Evolutionary conservation across 177 flowering plant species (phyloP).

Genomic region (Vitis hybrid): DNA sequence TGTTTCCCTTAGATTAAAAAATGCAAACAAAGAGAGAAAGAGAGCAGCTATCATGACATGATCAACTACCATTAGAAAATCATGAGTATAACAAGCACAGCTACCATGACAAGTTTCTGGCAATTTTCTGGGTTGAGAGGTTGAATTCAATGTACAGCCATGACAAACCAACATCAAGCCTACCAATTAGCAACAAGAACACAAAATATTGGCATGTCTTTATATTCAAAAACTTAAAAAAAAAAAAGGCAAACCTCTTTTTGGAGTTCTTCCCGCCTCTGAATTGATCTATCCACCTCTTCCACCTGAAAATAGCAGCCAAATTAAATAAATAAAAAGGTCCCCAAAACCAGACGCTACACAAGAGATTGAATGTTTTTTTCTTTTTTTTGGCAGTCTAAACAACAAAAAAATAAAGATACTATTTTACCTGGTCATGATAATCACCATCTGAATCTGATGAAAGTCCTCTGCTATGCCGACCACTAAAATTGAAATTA

Average conservation of each 20-base stretch:
- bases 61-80: too few species aligned
- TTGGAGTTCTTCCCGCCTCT: conserved; percentile 64
- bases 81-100: too few species aligned
- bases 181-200: background rate
- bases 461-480: conserved; percentile 47
- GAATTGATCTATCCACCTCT: conserved; percentile 48
- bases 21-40: too few species aligned
- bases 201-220: background rate
- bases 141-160: background rate
- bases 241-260: conserved; percentile 53
- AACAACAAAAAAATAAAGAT: conserved; percentile 6
- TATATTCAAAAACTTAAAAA: too few species aligned
- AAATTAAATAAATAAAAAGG: conserved; percentile 2
- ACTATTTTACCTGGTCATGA: conserved; percentile 40
- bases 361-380: background rate
- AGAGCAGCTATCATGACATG: too few species aligned
- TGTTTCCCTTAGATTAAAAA: too few species aligned
- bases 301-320: conserved; percentile 36
- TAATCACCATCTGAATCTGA: conserved; percentile 52
- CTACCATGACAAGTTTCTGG: too few species aligned
- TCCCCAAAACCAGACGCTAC: background rate
- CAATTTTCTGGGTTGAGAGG: too few species aligned
- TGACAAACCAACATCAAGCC: background rate
- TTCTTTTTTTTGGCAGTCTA: background rate
- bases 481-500: conserved; percentile 45